Evolutionary conservation across 2,329 filamentous ascomycete species (phyloP).

Genomic region (Podosphaera fusca): DNA sequence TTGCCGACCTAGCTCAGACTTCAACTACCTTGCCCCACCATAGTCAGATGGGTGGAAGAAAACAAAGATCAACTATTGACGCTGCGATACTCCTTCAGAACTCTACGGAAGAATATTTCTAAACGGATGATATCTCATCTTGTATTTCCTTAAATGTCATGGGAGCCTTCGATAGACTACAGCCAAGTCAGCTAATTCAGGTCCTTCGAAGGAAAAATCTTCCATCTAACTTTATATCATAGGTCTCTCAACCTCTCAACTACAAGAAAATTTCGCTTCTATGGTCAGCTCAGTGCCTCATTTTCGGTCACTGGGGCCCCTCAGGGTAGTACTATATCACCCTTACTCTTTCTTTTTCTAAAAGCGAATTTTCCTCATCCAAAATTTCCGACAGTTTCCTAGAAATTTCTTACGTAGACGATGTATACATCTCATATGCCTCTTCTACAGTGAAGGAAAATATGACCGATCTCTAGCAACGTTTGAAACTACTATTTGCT

Average conservation of each 20-base stretch:
- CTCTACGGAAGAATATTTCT: not conserved
- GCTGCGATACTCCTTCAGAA: not conserved
- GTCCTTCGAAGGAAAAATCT: not conserved
- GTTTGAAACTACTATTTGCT: not conserved
- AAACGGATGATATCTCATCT: not conserved
- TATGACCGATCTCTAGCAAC: not conserved
- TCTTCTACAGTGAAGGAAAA: not conserved
- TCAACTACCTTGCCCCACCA: not conserved
- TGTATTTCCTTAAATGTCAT: not conserved
- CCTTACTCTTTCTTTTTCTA: not conserved
- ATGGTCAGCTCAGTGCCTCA: not conserved
- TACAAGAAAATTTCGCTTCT: not conserved
- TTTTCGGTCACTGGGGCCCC: not conserved
- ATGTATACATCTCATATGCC: not conserved
- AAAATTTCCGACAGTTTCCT: not conserved
- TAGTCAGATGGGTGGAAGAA: not conserved
- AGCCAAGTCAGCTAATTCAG: not conserved
- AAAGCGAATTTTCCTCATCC: not conserved
- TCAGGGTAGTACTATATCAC: not conserved
- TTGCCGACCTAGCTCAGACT: not conserved
- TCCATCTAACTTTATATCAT: not conserved
- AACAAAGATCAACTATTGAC: not conserved
- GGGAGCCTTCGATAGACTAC: not conserved
- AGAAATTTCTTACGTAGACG: not conserved
- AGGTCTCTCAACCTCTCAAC: not conserved